Base-by-base conservation (phyloP, 108 stramenopile species). In the Cyclotella cryptica region DNA sequence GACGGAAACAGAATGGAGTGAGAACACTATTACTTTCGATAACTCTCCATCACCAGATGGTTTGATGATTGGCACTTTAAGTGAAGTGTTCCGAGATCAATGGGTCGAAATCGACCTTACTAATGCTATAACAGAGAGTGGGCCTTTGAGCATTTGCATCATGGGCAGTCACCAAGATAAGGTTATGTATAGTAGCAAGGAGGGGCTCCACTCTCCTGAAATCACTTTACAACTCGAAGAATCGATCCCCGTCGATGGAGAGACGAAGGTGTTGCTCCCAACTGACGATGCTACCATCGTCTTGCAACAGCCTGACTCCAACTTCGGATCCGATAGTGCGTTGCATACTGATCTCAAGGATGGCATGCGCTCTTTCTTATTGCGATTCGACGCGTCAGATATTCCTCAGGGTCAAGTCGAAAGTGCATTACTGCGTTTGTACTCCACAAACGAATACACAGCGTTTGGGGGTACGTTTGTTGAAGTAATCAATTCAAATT, bases 401-500 rank as follows among this genome's bases (percentile, higher is more conserved):
- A 53, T 81, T 39, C 80, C 80, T 10, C 80, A 62, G 42, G 80
- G 80, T 47, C 60, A 81, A 29, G 80, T 81, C 13, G 70, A 46
- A 43, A 73, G 60, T 54, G 80, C 80, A 22, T 57, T 64, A 28
- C 41, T 81, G 19, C 73, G 80, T 26, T 30, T 81, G 11, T 81
- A 74, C 42, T 67, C 80, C 18, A 69, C 59, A 24, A 81, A 81
- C 40, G 24, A 69, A 14, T 41, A 63, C 26, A 60, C 80, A 28
- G 73, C 73, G n/a, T 81, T 74, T 74, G 80, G 80, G 0, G 80
- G 80, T 43, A 81, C 80, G 5, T 74, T 81, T 35, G 73, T 81
- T 3, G 73, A 81, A 53, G 65, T 62, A 30, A 62, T 62, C 30
- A 75, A 66, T 12, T 44, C 67, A 29, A 53, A 81, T 28, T 81